Evolutionary conservation across 192 early-diverging fungal genomes (phyloP), one percentile per base, ranked within the genome.

Genomic region (Coemansia sp.): DNA sequence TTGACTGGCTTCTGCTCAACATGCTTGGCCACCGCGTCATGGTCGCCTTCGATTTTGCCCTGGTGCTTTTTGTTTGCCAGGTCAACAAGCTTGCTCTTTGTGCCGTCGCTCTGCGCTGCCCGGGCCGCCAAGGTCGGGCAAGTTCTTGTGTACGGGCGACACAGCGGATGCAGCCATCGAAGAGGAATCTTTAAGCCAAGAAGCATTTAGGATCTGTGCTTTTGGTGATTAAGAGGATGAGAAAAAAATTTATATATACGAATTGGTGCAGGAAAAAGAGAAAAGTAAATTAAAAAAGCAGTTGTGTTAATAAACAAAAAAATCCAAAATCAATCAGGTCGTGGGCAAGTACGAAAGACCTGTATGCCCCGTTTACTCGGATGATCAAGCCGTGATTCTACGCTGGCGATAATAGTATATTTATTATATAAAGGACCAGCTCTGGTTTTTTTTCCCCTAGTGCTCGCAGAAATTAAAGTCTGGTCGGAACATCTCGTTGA

Each of bases 1-100:
- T 61, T 61, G 27, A 30, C n/a, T 10, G 60, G 60, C 14, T 28
- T 51, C 28, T 61, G 46, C 14, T 28, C 29, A 10, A 61, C 25
- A 5, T 61, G 47, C 14, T 35, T 45, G 60, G 34, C 60, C 19
- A 61, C 60, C 9, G 28, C n/a, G 14, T 61, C 60, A 47, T 48
- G 51, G 30, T 61, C 48, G 30, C 60, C 60, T 6, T 27, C 19
- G 20, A 61, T 30, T 36, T 61, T 61, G 19, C 60, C 60, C 22
- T 30, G 25, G 30, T 34, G 22, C 11, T 30, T 47, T 27, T 27
- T 34, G 60, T 61, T 52, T 14, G 51, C 45, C 29, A 61, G 45
- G 10, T 49, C 19, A 4, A 61, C 29, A 24, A 61, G 60, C 22
- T 19, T 27, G 20, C 29, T 49, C 24, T 61, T 45, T 22, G 50